These are phyloP conservation scores for Sporothrix dimorphospora DNA, from an alignment of 2,329 filamentous ascomycete genomes.

Conservation along the genomic window DNA sequence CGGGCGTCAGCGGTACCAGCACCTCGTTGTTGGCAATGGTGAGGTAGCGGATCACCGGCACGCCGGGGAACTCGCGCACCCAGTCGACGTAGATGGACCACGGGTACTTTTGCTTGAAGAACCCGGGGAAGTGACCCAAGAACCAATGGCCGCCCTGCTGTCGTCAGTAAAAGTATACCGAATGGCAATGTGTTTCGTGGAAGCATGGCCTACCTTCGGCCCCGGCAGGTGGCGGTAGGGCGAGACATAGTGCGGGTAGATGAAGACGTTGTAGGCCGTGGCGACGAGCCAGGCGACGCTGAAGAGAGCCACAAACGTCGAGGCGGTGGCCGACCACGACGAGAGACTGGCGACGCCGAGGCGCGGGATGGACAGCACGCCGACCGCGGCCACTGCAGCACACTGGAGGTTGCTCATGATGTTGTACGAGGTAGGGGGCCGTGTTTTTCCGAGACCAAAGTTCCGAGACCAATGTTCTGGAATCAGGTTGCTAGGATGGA, in stretches of 20 bases:
- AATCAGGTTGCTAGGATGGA: neutral
- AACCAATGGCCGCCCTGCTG: slow-evolving; percentile 31
- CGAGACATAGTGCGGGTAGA: slow-evolving; percentile 50
- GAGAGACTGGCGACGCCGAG: neutral
- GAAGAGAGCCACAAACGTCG: neutral
- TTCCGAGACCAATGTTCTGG: neutral
- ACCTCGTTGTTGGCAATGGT: slow-evolving; percentile 44
- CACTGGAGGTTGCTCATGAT: slow-evolving; percentile 20
- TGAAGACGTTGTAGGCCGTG: slow-evolving; percentile 43
- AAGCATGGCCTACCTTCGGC: slow-evolving; percentile 42
- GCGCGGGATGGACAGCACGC: neutral
- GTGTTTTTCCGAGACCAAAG: neutral
- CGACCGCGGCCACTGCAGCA: neutral
- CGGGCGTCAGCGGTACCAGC: slow-evolving; percentile 45
- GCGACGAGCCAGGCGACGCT: neutral
- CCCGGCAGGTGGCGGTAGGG: slow-evolving; percentile 50
- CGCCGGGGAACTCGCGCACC: slow-evolving; percentile 30
- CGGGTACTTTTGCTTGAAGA: slow-evolving; percentile 27
- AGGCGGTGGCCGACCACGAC: neutral
- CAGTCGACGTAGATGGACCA: slow-evolving; percentile 30
- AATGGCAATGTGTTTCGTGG: neutral
- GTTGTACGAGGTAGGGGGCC: neutral
- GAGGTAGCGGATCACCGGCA: slow-evolving; percentile 46
- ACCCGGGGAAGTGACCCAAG: slow-evolving; percentile 29
- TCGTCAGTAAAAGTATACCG: neutral